Conservation (phyloP, 1,139 yeast genomes). For the Magnusiomyces clavatus region DNA sequence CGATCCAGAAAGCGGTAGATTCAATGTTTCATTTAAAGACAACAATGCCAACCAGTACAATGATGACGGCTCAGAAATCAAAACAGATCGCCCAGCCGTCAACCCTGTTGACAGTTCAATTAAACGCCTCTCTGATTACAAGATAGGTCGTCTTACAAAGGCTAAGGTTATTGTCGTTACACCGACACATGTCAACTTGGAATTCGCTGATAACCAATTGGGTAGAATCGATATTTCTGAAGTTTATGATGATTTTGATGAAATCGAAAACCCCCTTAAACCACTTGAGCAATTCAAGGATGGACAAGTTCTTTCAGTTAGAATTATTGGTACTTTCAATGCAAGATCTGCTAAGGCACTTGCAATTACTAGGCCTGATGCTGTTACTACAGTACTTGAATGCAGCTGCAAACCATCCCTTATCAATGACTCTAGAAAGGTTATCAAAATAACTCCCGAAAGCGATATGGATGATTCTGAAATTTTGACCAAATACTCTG, state of each 20-base stretch:
- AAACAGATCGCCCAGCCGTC: conserved; percentile 25
- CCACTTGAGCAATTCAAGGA: conserved; percentile 54
- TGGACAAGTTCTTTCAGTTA: conserved; percentile 54
- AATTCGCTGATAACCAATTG: conserved; percentile 67
- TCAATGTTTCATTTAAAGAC: conserved; percentile 12
- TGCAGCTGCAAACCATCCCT: conserved; percentile 47
- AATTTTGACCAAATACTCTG: conserved; percentile 36
- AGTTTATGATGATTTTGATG: conserved; percentile 47
- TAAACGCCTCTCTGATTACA: conserved; percentile 43
- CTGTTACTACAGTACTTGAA: conserved; percentile 53
- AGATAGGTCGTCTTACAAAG: conserved; percentile 53
- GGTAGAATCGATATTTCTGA: conserved; percentile 79
- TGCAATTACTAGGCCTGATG: conserved; percentile 52
- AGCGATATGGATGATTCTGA: conserved; percentile 18
- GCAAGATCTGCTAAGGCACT: conserved; percentile 60
- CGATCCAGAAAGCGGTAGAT: conserved; percentile 8
- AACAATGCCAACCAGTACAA: neutral
- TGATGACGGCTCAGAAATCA: no score
- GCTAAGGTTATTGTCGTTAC: conserved; percentile 58
- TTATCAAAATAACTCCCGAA: conserved; percentile 13
- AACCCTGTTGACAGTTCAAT: conserved; percentile 58
- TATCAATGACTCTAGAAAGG: conserved; percentile 21
- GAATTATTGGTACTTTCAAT: conserved; percentile 73
- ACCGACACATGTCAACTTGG: conserved; percentile 67
- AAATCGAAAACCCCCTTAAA: conserved; percentile 48